Evolutionary conservation across 1,139 yeast genomes (phyloP), one percentile per base, ranked within the genome.

Genomic region (Candida sanyaensis): DNA sequence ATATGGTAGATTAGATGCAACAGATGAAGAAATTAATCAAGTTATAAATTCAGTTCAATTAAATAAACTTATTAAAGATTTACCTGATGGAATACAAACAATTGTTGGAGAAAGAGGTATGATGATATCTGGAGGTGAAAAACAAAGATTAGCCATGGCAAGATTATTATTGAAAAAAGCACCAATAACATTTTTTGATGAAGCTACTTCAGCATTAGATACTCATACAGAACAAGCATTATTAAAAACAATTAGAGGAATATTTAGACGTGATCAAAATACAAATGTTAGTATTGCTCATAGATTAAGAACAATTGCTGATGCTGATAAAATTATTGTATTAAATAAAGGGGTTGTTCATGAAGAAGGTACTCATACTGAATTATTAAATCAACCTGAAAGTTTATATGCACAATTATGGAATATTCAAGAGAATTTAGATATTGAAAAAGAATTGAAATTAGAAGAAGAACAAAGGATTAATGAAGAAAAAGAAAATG

Each of bases 81-180:
- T 93, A 42, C 98, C 99, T 0, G 88, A 88, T 11, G 97, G 97
- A 1, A 73, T 80, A 40, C 73, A 86, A 33, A 93, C 99, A 0
- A 75, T 88, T 47, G 99, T 93, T n/a, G 99, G 99, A 44, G 99
- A 95, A 66, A 75, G 99, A 57, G 99, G 99, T 23, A 78, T 93
- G 79, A 93, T 93, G 99, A 91, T 93, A 42, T 90, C 97, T 9
- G 99, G 99, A 11, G 99, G 99, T 49, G 99, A 93, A 65, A 92
- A 95, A 64, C 99, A 93, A 66, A 76, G 99, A 53, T 74, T 93
- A 46, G 99, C 99, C 0, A 90, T 93, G 57, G 95, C 97, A 0
- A 76, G 99, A 55, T 81, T 93, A 17, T 68, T 93, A 42, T 71
- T 93, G 57, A 95, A 95, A 67, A n/a, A 81, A 53, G 84, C 98